Evolutionary conservation across 257 asterid genomes (phyloP), one percentile per base, ranked within the genome.

Genomic region (Lavandula angustifolia): DNA sequence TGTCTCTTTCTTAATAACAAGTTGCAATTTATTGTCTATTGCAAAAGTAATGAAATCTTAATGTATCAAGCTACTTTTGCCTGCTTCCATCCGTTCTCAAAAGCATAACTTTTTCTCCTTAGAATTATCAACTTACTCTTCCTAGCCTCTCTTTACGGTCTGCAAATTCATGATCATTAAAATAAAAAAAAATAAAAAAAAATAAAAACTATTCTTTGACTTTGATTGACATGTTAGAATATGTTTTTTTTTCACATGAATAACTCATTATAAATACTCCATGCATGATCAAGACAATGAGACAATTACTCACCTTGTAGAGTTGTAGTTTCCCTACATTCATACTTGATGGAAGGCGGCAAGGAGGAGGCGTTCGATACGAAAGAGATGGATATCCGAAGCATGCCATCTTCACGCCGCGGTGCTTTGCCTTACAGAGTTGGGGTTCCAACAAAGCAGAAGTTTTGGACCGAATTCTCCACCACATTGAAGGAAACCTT

Each of bases 381-480:
- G 8, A 76, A 67, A 70, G 89, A 78, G 69, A 81, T 83, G 75
- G 89, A 82, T 52, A 37, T 4, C 27, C 71, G 80, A 70, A 87
- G 82, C 50, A 58, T 66, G 7, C 65, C 89, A 1, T 75, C 87
- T 31, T 72, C 86, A 1, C 73, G 35, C 14, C 56, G 33, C 31
- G 74, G 52, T 46, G 56, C 13, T 59, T 63, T 74, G 54, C 92
- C 89, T 3, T 82, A 84, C 65, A 84, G 76, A 85, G 92, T 88
- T 35, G 88, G 95, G 7, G 74, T 80, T 42, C 96, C 96, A 1
- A 92, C 87, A 16, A 88, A 79, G 71, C 88, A 84, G 61, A 80
- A 77, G 16, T 75, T 75, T 16, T 75, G 82, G 69, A 48, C 78
- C 7, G 96, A 88, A 55, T 72, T 88, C 44, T 78, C 74, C n/a